Evolutionary conservation across 2,329 filamentous ascomycete genomes (phyloP).

Genomic region (Trichophyton rubrum): DNA sequence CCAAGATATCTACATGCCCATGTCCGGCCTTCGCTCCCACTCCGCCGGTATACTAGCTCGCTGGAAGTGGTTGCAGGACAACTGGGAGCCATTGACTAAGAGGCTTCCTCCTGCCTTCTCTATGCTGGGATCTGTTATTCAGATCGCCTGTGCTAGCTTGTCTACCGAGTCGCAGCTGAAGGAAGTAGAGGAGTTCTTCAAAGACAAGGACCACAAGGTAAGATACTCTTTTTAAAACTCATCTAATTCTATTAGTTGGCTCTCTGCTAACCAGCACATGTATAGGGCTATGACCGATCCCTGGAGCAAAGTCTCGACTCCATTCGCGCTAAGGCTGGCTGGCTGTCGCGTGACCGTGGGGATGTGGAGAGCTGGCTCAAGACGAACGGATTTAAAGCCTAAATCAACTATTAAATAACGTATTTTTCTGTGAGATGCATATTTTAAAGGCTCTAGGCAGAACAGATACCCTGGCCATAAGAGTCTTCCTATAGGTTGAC

Average conservation of each 20-base stretch:
- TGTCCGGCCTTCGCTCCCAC: constrained; percentile 65
- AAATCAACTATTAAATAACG: not conserved
- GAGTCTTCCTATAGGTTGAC: not conserved
- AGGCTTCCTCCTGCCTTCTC: constrained; percentile 74
- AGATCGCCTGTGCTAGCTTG: constrained; percentile 70
- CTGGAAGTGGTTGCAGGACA: constrained; percentile 70
- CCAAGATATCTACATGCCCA: constrained; percentile 86
- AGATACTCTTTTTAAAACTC: constrained; percentile 8
- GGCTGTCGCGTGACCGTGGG: constrained; percentile 61
- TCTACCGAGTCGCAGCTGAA: constrained; percentile 62
- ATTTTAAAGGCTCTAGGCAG: not conserved
- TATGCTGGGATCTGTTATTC: constrained; percentile 74
- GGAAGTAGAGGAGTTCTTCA: constrained; percentile 70
- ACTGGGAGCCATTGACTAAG: constrained; percentile 75
- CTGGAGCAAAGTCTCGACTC: constrained; percentile 81
- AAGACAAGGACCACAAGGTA: constrained; percentile 64
- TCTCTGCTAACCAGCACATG: constrained; percentile 11
- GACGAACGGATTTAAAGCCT: constrained; percentile 47
- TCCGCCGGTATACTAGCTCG: constrained; percentile 65
- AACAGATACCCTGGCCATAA: not conserved
- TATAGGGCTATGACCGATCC: constrained; percentile 63
- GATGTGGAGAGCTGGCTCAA: constrained; percentile 66
- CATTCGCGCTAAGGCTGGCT: constrained; percentile 71
- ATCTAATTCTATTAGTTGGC: not conserved
- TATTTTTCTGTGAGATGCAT: not conserved